These are phyloP conservation scores for Carex myosuroides DNA, from an alignment of 176 grass and related monocot genomes.

Conservation along the genomic window DNA sequence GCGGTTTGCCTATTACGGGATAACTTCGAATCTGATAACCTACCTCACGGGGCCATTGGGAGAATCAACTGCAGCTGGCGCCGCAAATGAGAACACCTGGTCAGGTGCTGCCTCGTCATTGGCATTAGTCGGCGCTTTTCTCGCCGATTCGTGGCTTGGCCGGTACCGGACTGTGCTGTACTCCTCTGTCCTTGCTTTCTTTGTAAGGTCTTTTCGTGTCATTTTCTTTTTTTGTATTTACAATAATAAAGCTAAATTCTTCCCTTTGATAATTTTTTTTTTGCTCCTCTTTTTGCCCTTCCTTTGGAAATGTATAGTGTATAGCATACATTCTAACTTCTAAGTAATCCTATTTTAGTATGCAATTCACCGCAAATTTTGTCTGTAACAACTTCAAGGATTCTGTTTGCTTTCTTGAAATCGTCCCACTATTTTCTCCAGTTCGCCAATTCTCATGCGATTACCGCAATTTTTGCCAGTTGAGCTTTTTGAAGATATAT, in stretches of 20 bases:
- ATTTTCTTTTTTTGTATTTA: not conserved
- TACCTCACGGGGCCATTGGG: slow-evolving; percentile 23
- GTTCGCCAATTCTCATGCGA: not conserved
- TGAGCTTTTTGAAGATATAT: not conserved
- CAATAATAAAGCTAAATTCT: not conserved
- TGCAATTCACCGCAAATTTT: not conserved
- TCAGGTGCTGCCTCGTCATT: slow-evolving; percentile 15
- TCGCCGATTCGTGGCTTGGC: slow-evolving; percentile 21
- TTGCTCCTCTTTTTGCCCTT: not conserved
- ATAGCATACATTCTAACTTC: not conserved
- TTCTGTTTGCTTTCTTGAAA: not conserved
- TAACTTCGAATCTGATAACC: slow-evolving; percentile 19
- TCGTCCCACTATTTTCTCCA: not conserved
- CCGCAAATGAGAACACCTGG: slow-evolving; percentile 13
- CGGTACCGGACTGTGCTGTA: slow-evolving; percentile 20
- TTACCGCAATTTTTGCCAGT: not conserved
- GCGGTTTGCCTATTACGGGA: slow-evolving; percentile 7
- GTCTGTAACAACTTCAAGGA: not conserved
- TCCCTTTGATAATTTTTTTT: too few relatives aligned
- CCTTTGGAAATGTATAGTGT: not conserved
- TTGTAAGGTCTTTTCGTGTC: slow-evolving; percentile 1
- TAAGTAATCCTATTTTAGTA: not conserved
- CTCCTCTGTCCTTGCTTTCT: slow-evolving; percentile 9
- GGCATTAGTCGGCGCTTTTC: slow-evolving; percentile 13
- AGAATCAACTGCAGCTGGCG: slow-evolving; percentile 17